These are phyloP conservation scores for Penicillium hesseltinei DNA, from an alignment of 2,329 filamentous ascomycete genomes.

Conservation along the genomic window DNA sequence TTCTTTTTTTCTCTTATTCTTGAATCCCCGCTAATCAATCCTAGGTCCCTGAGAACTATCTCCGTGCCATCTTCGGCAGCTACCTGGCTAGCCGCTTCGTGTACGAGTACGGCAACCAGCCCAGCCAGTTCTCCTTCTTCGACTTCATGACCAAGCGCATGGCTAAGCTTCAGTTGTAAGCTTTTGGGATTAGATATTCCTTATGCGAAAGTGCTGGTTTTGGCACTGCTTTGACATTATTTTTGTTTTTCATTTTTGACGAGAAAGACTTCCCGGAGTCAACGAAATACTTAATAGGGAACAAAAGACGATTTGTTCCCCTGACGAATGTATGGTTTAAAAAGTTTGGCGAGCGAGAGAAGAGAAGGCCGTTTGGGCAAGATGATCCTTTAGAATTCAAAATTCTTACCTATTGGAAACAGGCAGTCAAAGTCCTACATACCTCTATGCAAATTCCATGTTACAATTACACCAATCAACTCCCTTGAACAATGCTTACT, in stretches of 20 bases:
- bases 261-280: conserved; percentile 3
- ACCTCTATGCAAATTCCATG: neutral
- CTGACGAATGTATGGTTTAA: conserved; percentile 14
- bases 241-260: neutral
- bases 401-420: neutral
- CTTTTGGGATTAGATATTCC: conserved; percentile 4
- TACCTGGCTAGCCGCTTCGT: conserved; percentile 95
- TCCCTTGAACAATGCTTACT: neutral
- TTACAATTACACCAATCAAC: neutral
- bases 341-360: conserved; percentile 1
- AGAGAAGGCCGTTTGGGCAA: neutral
- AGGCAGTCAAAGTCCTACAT: neutral
- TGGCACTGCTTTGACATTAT: neutral
- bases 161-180: conserved; percentile 29
- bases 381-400: conserved; percentile 3
- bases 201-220: neutral
- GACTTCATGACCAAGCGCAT: conserved; percentile 63
- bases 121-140: conserved; percentile 97
- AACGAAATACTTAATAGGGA: conserved; percentile 12
- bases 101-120: conserved; percentile 88
- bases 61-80: conserved; percentile 92
- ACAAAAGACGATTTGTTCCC: conserved; percentile 8
- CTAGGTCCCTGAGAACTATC: conserved; percentile 82
- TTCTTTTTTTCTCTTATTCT: neutral
- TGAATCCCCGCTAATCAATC: conserved; percentile 19